These are phyloP conservation scores for Aeminium ludgeri DNA, from an alignment of 495 filamentous ascomycete species.

Conservation along the genomic window DNA sequence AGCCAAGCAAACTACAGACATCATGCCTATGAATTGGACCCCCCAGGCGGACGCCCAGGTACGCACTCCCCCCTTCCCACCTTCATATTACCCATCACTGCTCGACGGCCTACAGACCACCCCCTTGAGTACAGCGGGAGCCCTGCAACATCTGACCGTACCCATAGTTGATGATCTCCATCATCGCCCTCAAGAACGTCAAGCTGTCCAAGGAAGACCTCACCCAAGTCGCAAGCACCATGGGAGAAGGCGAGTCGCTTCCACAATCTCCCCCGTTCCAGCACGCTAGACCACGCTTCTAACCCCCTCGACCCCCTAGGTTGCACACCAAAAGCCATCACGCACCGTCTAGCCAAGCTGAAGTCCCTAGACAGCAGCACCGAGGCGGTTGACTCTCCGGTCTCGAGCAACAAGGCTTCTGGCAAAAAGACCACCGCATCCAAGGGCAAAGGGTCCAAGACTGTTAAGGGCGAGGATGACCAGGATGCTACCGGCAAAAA, in stretches of 20 bases:
- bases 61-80: not conserved
- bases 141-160: not conserved
- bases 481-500: not conserved
- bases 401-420: not conserved
- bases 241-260: conserved; percentile 2
- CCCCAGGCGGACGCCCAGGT: conserved; percentile 13
- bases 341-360: conserved; percentile 10
- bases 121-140: too few species aligned
- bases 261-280: not conserved
- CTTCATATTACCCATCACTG: not conserved
- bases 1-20: not conserved
- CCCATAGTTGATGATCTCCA: conserved; percentile 9
- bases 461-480: not conserved
- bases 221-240: conserved; percentile 2
- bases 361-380: not conserved
- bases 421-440: not conserved
- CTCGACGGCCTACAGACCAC: too few species aligned
- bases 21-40: conserved; percentile 15
- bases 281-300: not conserved
- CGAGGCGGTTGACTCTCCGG: not conserved
- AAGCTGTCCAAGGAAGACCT: conserved; percentile 6
- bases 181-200: conserved; percentile 7
- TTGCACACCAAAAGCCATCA: conserved; percentile 15
- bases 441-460: not conserved
- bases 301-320: not conserved